Evolutionary conservation across 192 early-diverging fungal species (phyloP).

Genomic region (Coemansia sp.): DNA sequence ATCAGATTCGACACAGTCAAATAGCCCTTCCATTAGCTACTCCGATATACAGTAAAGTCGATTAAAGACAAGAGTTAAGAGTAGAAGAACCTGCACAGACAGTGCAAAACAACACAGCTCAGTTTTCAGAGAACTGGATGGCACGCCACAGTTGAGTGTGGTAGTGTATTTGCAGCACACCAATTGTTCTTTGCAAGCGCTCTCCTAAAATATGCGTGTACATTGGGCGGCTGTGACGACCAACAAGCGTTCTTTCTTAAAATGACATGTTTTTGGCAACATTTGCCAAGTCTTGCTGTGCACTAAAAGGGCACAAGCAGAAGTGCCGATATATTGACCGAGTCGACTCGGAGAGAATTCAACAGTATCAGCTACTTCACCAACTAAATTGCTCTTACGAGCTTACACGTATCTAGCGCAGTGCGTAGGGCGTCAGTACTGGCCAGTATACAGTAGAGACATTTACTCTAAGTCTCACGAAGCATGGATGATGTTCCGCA

Average conservation of each 20-base stretch:
- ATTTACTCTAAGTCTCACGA: background rate
- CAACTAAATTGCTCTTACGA: background rate
- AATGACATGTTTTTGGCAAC: background rate
- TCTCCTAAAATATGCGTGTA: background rate
- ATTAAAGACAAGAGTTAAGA: background rate
- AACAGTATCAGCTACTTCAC: background rate
- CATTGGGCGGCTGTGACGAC: background rate
- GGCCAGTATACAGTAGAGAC: background rate
- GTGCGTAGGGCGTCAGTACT: background rate
- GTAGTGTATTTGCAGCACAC: background rate
- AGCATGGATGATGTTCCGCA: background rate
- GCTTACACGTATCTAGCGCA: background rate
- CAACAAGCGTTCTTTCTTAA: background rate
- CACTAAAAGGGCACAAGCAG: background rate
- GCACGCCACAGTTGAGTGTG: background rate
- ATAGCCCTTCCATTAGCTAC: background rate
- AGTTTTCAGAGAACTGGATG: background rate
- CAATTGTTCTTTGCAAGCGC: background rate
- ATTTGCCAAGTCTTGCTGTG: background rate
- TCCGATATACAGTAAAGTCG: background rate
- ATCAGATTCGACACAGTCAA: background rate
- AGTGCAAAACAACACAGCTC: background rate
- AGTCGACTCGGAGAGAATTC: background rate
- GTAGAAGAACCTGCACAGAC: background rate
- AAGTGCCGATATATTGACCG: background rate